Conservation (phyloP, 2,329 filamentous ascomycete genomes). For the Nigrospora osmanthi region DNA sequence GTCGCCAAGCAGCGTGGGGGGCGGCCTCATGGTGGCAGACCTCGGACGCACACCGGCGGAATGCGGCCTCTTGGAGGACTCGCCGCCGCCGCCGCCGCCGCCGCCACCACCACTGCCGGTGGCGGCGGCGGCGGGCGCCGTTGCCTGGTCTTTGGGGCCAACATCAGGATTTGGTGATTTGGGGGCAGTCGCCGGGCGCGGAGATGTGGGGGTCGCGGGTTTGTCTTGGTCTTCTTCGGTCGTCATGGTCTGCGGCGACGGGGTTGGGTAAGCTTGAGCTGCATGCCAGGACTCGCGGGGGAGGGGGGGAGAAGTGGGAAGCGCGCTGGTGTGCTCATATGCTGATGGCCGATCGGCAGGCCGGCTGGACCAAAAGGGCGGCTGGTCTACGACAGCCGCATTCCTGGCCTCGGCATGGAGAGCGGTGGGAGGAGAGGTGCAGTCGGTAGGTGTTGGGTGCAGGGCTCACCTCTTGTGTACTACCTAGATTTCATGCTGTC, state of each 20-base stretch:
- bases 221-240: constrained; percentile 1
- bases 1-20: constrained; percentile 19
- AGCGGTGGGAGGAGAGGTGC: not conserved
- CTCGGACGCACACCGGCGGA: constrained; percentile 13
- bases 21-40: constrained; percentile 15
- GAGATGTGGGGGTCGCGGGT: not conserved
- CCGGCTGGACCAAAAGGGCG: not conserved
- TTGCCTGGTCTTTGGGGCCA: not conserved
- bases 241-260: constrained; percentile 1
- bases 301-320: not conserved
- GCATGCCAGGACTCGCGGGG: not conserved
- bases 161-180: not conserved
- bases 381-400: not conserved
- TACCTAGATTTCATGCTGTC: constrained; percentile 1
- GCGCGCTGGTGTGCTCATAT: not conserved
- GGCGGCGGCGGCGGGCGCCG: not conserved
- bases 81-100: constrained; percentile 6
- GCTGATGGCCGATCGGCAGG: not conserved
- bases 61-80: constrained; percentile 11
- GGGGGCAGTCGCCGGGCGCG: not conserved
- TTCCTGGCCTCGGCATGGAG: not conserved
- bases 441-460: too few species aligned
- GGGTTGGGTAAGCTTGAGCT: not conserved
- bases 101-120: too few species aligned
- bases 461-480: not conserved